Conservation (phyloP, 495 filamentous ascomycete species). For the Bacidia rubella region DNA sequence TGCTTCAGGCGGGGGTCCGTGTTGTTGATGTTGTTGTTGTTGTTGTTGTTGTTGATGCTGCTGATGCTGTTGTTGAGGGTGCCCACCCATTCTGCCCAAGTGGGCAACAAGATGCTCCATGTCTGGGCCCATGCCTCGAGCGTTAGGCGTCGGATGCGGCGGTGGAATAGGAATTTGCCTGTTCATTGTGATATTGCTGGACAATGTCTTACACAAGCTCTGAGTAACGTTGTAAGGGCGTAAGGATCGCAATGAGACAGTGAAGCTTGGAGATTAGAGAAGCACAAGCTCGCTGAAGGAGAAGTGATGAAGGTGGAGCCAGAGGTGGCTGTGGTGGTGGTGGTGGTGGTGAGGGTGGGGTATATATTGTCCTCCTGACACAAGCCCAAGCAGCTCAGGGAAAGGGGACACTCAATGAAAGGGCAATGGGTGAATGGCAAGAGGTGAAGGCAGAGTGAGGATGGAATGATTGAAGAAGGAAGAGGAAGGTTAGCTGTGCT, state of each 20-base stretch:
- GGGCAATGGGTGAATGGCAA: not conserved
- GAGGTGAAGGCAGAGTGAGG: not conserved
- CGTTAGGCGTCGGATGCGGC: not conserved
- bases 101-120: not conserved
- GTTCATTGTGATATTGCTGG: not conserved
- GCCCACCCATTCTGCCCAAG: not conserved
- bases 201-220: too few relatives aligned
- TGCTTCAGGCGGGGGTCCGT: not conserved
- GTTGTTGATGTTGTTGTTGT: too few relatives aligned
- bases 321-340: not conserved
- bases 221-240: too few relatives aligned
- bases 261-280: too few relatives aligned
- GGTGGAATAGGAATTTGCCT: not conserved
- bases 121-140: not conserved
- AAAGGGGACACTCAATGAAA: too few relatives aligned
- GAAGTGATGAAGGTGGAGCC: not conserved
- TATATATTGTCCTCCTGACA: too few relatives aligned
- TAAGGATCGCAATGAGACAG: too few relatives aligned
- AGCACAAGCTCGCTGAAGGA: not conserved
- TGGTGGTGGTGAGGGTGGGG: not conserved
- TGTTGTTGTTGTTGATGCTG: too few relatives aligned
- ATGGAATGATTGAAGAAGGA: constrained; percentile 1
- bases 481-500: not conserved
- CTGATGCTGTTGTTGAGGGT: not conserved
- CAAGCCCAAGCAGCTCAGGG: too few relatives aligned